Evolutionary conservation across 306 rosid genomes (phyloP), one percentile per base, ranked within the genome.

Genomic region (Vachellia pachyceras): DNA sequence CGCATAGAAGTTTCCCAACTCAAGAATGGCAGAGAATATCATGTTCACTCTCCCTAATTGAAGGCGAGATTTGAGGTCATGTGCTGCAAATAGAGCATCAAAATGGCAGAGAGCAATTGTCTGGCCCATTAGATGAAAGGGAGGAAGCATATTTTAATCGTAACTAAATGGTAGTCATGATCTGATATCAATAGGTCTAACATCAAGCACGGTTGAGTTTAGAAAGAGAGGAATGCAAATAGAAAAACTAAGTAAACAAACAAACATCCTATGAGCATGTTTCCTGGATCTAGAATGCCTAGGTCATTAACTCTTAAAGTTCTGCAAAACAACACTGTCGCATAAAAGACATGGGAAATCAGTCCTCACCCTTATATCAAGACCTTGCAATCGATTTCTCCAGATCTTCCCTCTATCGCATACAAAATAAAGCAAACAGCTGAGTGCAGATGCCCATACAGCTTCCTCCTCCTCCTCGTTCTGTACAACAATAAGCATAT

Each of bases 381-480:
- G 98, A 79, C 97, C 99, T 78, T 82, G 87, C 75, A 96, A 83
- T 73, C 93, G 89, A 63, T 80, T 90, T 92, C 98, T 92, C 91
- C 89, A 79, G 81, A 94, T 92, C 86, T 84, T 90, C 54, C 98
- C 99, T 86, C 97, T 88, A 84, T 94, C 97, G 64, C 98, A 92
- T 82, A 96, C 97, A 86, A 96, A 96, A 92, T 96, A 96, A 39
- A 96, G 94, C 88, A 96, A 83, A 89, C 99, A 96, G 91, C 99
- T 96, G 49, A 96, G 91, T 46, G 97, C 99, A 87, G 98, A 93
- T 81, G 99, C 97, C 99, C 99, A 94, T 71, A 96, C 97, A 64
- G 96, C 86, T 84, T 96, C 99, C 82, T 93, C 99, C 83, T 77
- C 87, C 88, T 96, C 99, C 87, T 94, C 97, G 72, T 80, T 87